Base-by-base conservation (phyloP, 2,329 filamentous ascomycete species). In the Cyphellophora attinorum region DNA sequence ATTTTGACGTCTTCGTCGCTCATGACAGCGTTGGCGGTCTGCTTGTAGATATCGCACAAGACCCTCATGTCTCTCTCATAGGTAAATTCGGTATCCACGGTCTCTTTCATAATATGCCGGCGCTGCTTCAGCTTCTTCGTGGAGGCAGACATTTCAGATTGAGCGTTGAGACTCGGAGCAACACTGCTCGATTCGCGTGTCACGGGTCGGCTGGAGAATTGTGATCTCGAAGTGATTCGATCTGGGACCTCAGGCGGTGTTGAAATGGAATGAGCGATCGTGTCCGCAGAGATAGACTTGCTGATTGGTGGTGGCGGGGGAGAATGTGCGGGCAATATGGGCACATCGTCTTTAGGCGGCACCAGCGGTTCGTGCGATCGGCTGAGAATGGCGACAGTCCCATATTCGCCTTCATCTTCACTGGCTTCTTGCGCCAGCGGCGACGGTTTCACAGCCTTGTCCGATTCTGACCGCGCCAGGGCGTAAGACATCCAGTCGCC, bases 51-150 rank as follows among this genome's bases (percentile, higher is more conserved):
- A 53, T 96, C 88, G 52, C 93, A 85, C 2, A 94, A 81, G 34
- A 98, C 89, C 55, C 88, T 94, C 85, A 98, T 89, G 56, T 98
- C 91, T 44, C 85, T 77, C 37, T 93, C 79, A 58, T 93, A 96
- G 5, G 81, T 79, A 31, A 85, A 79, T 55, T 98, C 91, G 0
- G 91, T 98, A 51, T 95, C 86, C 29, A 95, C 73, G 23, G 98
- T 67, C 58, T 98, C 91, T 53, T 89, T 88, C 50, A 96, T 81
- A 31, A 93, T 77, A 54, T 93, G 77, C 35, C 81, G 76, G 13
- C 91, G 81, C 54, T 89, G 82, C 32, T 75, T 74, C 6, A 96
- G 65, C n/a, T 82, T 76, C 40, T 81, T 79, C 40, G 72, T 72
- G 44, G 81, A 74, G 41, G 77, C 45, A 13, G 14, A 42, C 19